These are phyloP conservation scores for Periconia macrospinosa DNA, from an alignment of 2,329 filamentous ascomycete genomes.

Conservation along the genomic window DNA sequence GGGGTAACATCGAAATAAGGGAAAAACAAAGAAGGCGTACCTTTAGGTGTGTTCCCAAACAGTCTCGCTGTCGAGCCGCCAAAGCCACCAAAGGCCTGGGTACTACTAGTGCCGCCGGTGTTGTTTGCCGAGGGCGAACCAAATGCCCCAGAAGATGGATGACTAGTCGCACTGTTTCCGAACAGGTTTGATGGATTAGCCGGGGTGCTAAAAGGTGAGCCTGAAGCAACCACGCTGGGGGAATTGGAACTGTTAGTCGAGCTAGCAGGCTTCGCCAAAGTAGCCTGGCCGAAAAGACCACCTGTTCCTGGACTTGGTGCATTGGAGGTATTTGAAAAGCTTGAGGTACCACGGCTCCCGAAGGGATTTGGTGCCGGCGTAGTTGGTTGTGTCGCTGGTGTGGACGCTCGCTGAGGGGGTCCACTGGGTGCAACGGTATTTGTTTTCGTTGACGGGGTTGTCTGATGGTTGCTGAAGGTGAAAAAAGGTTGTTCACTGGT, in stretches of 20 bases:
- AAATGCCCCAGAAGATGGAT: slow-evolving; percentile 1
- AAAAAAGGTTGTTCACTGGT: slow-evolving; percentile 1
- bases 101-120: slow-evolving; percentile 1
- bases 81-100: not conserved
- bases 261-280: slow-evolving; percentile 4
- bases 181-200: slow-evolving; percentile 1
- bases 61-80: not conserved
- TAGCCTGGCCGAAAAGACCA: slow-evolving; percentile 4
- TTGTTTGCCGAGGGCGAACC: slow-evolving; percentile 2
- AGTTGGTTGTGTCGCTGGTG: slow-evolving; percentile 4
- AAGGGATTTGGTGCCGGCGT: slow-evolving; percentile 3
- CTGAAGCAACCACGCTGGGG: slow-evolving; percentile 1
- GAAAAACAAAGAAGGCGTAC: slow-evolving; percentile 3
- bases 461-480: slow-evolving; percentile 4
- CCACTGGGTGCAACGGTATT: slow-evolving; percentile 4
- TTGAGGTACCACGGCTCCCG: slow-evolving; percentile 1
- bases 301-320: slow-evolving; percentile 3
- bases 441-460: slow-evolving; percentile 1
- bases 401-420: slow-evolving; percentile 4
- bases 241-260: slow-evolving; percentile 5
- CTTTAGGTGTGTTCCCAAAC: slow-evolving; percentile 4
- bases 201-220: slow-evolving; percentile 1
- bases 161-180: slow-evolving; percentile 3
- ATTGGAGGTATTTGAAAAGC: slow-evolving; percentile 1
- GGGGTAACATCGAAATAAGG: slow-evolving; percentile 2